Evolutionary conservation across 1,139 yeast genomes (phyloP).

Genomic region (Pichia sp.): DNA sequence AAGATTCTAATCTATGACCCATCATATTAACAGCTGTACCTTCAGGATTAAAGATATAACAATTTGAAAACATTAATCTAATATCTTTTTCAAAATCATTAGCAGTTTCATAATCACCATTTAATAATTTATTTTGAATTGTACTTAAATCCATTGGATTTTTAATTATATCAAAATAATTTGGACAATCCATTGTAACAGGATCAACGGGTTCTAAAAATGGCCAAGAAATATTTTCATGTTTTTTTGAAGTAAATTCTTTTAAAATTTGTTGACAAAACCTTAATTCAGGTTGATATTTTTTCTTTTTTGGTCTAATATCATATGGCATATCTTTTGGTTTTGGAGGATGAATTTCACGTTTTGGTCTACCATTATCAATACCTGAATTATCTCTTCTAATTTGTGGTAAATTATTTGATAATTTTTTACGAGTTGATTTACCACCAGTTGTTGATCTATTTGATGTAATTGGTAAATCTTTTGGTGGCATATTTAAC

Average conservation of each 20-base stretch:
- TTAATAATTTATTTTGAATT: slow-evolving; percentile 68
- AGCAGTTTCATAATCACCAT: slow-evolving; percentile 82
- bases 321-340: slow-evolving; percentile 92
- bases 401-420: slow-evolving; percentile 37
- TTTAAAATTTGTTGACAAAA: slow-evolving; percentile 78
- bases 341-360: slow-evolving; percentile 95
- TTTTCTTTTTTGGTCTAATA: slow-evolving; percentile 84
- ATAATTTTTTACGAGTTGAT: slow-evolving; percentile 7
- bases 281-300: slow-evolving; percentile 81
- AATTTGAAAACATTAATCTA: slow-evolving; percentile 75
- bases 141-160: slow-evolving; percentile 96
- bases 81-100: slow-evolving; percentile 84
- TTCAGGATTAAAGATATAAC: slow-evolving; percentile 90
- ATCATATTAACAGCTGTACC: slow-evolving; percentile 91
- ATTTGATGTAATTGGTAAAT: slow-evolving; percentile 36
- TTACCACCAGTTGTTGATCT: slow-evolving; percentile 16
- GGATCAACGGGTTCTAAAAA: slow-evolving; percentile 94
- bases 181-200: slow-evolving; percentile 86
- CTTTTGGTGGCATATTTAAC: slow-evolving; percentile 83
- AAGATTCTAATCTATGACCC: slow-evolving; percentile 86
- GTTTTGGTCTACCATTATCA: slow-evolving; percentile 72
- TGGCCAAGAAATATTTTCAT: slow-evolving; percentile 80
- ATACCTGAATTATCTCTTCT: slow-evolving; percentile 48
- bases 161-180: slow-evolving; percentile 76
- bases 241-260: slow-evolving; percentile 78